These are phyloP conservation scores for Parachaetomium inaequale DNA, from an alignment of 495 filamentous ascomycete species.

Conservation along the genomic window DNA sequence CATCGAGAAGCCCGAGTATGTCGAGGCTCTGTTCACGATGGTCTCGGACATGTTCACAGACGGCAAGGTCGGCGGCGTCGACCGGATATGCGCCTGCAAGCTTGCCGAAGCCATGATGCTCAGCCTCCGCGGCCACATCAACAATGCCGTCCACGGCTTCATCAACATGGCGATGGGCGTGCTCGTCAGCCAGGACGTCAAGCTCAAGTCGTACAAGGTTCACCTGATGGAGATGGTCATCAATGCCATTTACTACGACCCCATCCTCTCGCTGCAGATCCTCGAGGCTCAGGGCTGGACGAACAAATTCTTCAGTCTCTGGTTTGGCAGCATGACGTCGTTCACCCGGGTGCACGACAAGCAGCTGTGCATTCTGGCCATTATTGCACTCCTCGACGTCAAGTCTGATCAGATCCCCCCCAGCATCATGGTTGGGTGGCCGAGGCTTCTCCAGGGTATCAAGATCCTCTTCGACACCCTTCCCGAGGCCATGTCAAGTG, in stretches of 20 bases:
- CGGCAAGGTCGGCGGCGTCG: conserved; percentile 87
- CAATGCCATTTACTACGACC: conserved; percentile 97
- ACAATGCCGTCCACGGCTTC: conserved; percentile 82
- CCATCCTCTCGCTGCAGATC: conserved; percentile 71
- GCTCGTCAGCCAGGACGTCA: conserved; percentile 64
- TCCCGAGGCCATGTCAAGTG: conserved; percentile 80
- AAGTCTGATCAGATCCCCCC: conserved; percentile 71
- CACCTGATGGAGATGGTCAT: conserved; percentile 99
- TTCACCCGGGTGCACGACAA: conserved; percentile 96
- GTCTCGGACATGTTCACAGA: conserved; percentile 64
- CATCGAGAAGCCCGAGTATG: conserved; percentile 76
- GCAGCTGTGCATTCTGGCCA: conserved; percentile 93
- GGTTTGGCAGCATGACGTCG: conserved; percentile 94
- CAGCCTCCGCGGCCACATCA: conserved; percentile 84
- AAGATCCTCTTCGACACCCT: conserved; percentile 88
- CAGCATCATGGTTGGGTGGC: conserved; percentile 94
- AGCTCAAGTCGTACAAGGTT: conserved; percentile 85
- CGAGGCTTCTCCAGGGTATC: conserved; percentile 86
- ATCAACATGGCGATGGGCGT: conserved; percentile 82
- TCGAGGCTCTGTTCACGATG: conserved; percentile 83
- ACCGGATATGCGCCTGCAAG: conserved; percentile 98
- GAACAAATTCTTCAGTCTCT: conserved; percentile 98
- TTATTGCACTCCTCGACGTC: conserved; percentile 76
- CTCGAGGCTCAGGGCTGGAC: conserved; percentile 91
- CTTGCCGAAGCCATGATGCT: conserved; percentile 96